Evolutionary conservation across 2,329 filamentous ascomycete species (phyloP).

Genomic region (Diaporthe vexans): DNA sequence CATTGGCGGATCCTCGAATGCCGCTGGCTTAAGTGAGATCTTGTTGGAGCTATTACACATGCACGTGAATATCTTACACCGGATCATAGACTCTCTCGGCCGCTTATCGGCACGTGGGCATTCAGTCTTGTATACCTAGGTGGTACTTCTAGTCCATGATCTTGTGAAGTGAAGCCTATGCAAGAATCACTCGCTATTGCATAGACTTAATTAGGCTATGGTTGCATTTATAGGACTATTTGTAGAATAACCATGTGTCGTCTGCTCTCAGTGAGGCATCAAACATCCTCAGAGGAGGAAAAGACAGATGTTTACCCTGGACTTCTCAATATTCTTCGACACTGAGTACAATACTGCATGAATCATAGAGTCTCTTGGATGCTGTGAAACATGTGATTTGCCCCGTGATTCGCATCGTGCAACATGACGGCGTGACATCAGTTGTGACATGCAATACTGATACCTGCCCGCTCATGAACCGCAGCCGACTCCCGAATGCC

Average conservation of each 20-base stretch:
- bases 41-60: too few species aligned
- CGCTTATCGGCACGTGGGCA: background rate
- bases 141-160: background rate
- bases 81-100: too few species aligned
- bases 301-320: too few species aligned
- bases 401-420: background rate
- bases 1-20: background rate
- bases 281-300: too few species aligned
- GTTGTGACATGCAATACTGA: background rate
- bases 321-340: background rate
- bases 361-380: background rate
- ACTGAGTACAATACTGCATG: background rate
- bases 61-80: background rate
- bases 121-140: too few species aligned
- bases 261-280: too few species aligned
- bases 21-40: background rate
- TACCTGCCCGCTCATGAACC: conserved; percentile 1
- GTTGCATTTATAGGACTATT: background rate
- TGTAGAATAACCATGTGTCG: too few species aligned
- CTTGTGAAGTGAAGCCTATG: background rate
- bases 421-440: conserved; percentile 5
- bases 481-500: conserved; percentile 24
- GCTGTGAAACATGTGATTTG: background rate
- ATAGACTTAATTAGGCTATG: background rate
- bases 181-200: background rate